phyloP scores from a whole-genome alignment of 208 protist genomes.

The Leishmania gerbilli region DNA sequence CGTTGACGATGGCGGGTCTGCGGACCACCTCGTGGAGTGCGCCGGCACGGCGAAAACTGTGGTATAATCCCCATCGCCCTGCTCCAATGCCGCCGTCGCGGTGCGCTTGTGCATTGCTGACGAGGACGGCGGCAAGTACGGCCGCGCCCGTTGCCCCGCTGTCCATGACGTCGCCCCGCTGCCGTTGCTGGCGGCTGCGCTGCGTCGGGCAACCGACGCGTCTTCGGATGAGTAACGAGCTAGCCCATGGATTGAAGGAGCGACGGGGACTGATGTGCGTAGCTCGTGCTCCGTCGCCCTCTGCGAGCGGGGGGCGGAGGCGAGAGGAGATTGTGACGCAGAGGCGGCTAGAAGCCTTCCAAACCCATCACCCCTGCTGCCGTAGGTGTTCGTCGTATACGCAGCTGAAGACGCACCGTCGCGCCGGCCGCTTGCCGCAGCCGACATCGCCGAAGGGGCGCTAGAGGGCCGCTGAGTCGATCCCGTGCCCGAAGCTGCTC shows the following conservation, averaged over 20 bases:
- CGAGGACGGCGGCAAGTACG: background rate
- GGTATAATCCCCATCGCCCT: background rate
- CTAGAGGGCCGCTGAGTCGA: background rate
- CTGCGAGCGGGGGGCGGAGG: background rate
- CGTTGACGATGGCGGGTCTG: background rate
- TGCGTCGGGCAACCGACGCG: background rate
- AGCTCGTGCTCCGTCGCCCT: background rate
- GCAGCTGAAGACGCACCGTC: background rate
- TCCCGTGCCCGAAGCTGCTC: background rate
- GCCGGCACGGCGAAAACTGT: background rate
- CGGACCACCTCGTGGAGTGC: background rate
- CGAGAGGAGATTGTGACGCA: background rate
- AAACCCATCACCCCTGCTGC: background rate
- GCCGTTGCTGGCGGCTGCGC: background rate
- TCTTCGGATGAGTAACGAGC: background rate
- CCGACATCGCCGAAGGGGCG: background rate
- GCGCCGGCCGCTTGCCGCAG: background rate
- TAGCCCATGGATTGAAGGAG: background rate
- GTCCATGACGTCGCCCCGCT: background rate
- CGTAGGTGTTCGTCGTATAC: background rate
- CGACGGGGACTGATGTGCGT: background rate
- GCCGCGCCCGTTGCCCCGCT: background rate
- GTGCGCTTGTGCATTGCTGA: background rate
- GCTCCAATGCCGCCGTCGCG: background rate
- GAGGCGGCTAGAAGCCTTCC: background rate